A percentile compares a stretch with the other conserved stretches of the same genome.
Evolutionary conservation across 768 basidiomycete genomes (phyloP).

Genomic region (Piloderma croceum): DNA sequence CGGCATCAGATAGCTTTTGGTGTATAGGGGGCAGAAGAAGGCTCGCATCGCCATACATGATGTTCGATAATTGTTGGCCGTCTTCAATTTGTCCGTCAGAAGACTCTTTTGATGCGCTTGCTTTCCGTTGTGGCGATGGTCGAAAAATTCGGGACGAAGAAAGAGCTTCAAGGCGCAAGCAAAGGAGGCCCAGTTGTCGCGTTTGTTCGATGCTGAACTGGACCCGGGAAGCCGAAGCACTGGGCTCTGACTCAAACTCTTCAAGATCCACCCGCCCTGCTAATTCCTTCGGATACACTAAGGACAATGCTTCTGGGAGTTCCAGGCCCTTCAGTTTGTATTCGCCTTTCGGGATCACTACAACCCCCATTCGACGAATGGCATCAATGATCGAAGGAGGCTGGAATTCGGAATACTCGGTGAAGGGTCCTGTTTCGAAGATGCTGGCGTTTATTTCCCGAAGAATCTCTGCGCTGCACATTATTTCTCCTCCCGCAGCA

Average conservation of each 20-base stretch:
- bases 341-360: conserved; percentile 77
- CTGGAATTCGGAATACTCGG: conserved; percentile 55
- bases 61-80: conserved; percentile 24
- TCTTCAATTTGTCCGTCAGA: conserved; percentile 16
- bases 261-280: conserved; percentile 63
- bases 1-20: conserved; percentile 65
- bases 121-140: conserved; percentile 38
- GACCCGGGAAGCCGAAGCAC: conserved; percentile 43
- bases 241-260: conserved; percentile 27
- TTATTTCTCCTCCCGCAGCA: conserved; percentile 91
- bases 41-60: conserved; percentile 55
- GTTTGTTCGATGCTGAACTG: conserved; percentile 72
- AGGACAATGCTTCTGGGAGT: conserved; percentile 79
- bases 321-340: conserved; percentile 93
- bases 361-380: conserved; percentile 65
- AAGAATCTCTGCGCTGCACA: conserved; percentile 83
- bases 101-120: conserved; percentile 28
- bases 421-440: conserved; percentile 47
- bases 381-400: conserved; percentile 63
- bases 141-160: conserved; percentile 58
- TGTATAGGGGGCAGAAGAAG: conserved; percentile 63
- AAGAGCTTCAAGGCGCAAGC: conserved; percentile 76
- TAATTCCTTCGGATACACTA: conserved; percentile 74
- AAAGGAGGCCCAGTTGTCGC: conserved; percentile 63
- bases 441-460: conserved; percentile 69